Percentiles rank a stretch among this genome's conserved stretches.
These are phyloP conservation scores for Mycena pura DNA, from an alignment of 768 basidiomycete genomes.

Conservation along the genomic window DNA sequence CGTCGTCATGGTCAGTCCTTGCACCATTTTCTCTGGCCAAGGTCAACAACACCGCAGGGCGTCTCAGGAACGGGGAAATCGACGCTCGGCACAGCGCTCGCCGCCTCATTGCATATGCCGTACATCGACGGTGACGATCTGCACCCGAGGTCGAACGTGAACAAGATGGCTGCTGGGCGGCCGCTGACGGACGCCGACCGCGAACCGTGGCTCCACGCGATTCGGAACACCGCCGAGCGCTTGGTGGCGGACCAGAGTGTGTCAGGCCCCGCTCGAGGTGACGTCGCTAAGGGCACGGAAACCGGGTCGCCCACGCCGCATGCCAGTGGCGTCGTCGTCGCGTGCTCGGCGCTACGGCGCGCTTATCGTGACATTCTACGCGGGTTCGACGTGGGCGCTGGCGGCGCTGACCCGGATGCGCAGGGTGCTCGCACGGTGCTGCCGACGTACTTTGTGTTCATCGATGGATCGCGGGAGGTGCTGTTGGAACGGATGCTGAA, in stretches of 20 bases:
- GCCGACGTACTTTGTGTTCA: constrained; percentile 82
- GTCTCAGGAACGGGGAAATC: constrained; percentile 79
- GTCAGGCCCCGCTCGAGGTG: too few species aligned
- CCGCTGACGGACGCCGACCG: constrained; percentile 86
- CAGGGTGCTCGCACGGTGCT: constrained; percentile 35
- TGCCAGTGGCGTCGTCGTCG: constrained; percentile 87
- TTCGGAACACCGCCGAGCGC: constrained; percentile 69
- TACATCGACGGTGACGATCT: constrained; percentile 92
- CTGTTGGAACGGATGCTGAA: constrained; percentile 68
- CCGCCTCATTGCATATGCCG: constrained; percentile 64
- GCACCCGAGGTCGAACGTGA: constrained; percentile 81
- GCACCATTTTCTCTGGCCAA: neutral
- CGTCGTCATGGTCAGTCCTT: constrained; percentile 31
- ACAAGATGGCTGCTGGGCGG: constrained; percentile 82
- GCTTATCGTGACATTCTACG: constrained; percentile 85
- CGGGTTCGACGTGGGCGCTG: constrained; percentile 46
- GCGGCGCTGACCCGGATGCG: neutral
- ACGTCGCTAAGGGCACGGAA: constrained; percentile 2
- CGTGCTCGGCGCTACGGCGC: constrained; percentile 84
- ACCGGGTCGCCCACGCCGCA: constrained; percentile 20
- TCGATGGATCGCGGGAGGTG: constrained; percentile 63
- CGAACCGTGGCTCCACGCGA: constrained; percentile 81
- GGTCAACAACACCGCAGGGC: constrained; percentile 50
- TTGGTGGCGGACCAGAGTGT: constrained; percentile 33
- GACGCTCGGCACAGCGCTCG: constrained; percentile 71